Evolutionary conservation across 257 asterid genomes (phyloP).

Genomic region (Cruciata laevipes): DNA sequence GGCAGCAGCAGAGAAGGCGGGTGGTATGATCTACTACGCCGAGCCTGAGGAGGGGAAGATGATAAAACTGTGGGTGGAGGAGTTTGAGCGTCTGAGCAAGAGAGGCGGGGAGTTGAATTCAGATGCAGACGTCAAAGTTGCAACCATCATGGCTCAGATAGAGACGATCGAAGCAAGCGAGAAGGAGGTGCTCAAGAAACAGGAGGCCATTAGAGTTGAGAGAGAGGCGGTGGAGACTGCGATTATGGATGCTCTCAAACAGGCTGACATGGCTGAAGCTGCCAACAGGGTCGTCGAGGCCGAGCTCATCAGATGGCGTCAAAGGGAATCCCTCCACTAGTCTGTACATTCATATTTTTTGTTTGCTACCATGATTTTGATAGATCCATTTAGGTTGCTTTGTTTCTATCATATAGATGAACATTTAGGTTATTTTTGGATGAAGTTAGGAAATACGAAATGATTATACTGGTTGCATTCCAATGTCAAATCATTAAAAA

Average conservation of each 20-base stretch:
- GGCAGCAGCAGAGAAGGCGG: constrained; percentile 46
- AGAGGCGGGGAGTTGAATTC: constrained; percentile 16
- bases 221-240: constrained; percentile 17
- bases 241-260: constrained; percentile 21
- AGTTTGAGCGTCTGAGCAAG: constrained; percentile 21
- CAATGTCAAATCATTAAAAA: no score
- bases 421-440: no score
- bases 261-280: constrained; percentile 25
- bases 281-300: constrained; percentile 19
- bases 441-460: no score
- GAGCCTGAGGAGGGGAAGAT: constrained; percentile 17
- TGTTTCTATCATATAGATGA: no score
- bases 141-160: constrained; percentile 35
- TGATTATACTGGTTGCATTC: no score
- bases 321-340: constrained; percentile 3
- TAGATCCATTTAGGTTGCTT: no score
- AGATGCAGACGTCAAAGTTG: constrained; percentile 35
- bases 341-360: not conserved
- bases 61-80: constrained; percentile 23
- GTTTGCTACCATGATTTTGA: no score
- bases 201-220: constrained; percentile 16
- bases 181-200: constrained; percentile 7
- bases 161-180: constrained; percentile 20
- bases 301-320: constrained; percentile 20
- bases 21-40: constrained; percentile 34